Percentiles rank a stretch among this genome's conserved stretches.
Conservation (phyloP, 2,329 filamentous ascomycete species). For the Fusarium sp. region DNA sequence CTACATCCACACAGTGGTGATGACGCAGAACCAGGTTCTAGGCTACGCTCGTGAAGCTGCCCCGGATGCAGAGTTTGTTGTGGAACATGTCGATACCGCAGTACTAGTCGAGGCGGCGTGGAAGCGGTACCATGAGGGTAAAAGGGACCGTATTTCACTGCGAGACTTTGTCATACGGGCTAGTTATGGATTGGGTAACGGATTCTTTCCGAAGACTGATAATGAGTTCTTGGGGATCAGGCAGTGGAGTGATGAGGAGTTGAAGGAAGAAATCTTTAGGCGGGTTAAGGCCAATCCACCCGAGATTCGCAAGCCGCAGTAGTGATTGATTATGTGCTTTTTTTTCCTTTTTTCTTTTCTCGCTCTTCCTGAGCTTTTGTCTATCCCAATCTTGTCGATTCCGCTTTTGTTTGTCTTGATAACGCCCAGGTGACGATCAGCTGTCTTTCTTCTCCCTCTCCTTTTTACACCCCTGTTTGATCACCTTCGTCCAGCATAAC, state of each 20-base stretch:
- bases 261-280: not conserved
- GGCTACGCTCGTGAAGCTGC: constrained; percentile 3
- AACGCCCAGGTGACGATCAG: too few relatives aligned
- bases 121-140: constrained; percentile 5
- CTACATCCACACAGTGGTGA: constrained; percentile 9
- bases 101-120: constrained; percentile 4
- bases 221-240: not conserved
- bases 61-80: not conserved
- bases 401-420: too few relatives aligned
- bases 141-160: not conserved
- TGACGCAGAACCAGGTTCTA: constrained; percentile 18
- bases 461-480: not conserved
- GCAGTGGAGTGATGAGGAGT: constrained; percentile 1
- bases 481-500: too few relatives aligned
- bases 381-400: too few relatives aligned
- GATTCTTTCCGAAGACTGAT: not conserved
- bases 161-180: constrained; percentile 6
- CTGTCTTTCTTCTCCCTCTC: too few relatives aligned
- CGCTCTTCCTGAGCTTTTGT: too few relatives aligned
- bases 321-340: not conserved
- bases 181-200: constrained; percentile 4
- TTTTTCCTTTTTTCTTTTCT: not conserved
- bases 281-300: not conserved
- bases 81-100: constrained; percentile 1
- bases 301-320: fast-evolving